Evolutionary conservation across 2,329 filamentous ascomycete species (phyloP), one percentile per base, ranked within the genome.

Genomic region (Elsinoe ampelina): DNA sequence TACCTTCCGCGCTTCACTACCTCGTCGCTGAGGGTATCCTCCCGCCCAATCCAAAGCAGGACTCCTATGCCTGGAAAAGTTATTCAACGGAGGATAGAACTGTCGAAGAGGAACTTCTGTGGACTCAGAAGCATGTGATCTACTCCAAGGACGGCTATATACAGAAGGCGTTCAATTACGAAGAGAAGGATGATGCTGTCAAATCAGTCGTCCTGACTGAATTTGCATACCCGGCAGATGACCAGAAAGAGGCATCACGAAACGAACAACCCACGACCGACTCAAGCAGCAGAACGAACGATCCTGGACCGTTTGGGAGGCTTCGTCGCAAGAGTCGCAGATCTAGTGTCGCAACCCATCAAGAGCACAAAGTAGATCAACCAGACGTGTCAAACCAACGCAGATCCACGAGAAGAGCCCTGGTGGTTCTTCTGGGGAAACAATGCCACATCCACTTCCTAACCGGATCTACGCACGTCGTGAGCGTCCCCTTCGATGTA

Each of bases 391-490:
- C 61, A 7, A 30, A 30, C 26, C 26, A 30, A 67, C 75, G 22
- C 13, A 34, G 45, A 15, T 8, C 45, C 15, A n/a, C 26, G 12
- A 3, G 34, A 20, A 50, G 65, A 67, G 90, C 92, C 3, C 74
- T 98, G 60, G 89, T 97, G 6, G 87, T 98, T 51, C 87, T 97
- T 63, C 81, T 98, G 62, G 91, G 88, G 71, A 91, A 89, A 0
- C 92, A 97, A 67, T 90, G 89, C 19, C 92, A 97, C 68, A 83
- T 98, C 62, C 95, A 91, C 75, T 96, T 95, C 68, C 80, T 97
- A 36, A 82, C 87, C 1, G 92, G 92, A 17, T 85, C 89, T 34
- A 93, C 82, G 67, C 88, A 98, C 77, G 82, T 95, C 58, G 80
- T 97, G 48, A 89, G 95, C 68, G 82, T 98, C 66, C 92, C 92